A percentile compares a stretch with the other conserved stretches of the same genome.
These are phyloP conservation scores for Trichophyton rubrum DNA, from an alignment of 2,329 filamentous ascomycete species.

Conservation along the genomic window DNA sequence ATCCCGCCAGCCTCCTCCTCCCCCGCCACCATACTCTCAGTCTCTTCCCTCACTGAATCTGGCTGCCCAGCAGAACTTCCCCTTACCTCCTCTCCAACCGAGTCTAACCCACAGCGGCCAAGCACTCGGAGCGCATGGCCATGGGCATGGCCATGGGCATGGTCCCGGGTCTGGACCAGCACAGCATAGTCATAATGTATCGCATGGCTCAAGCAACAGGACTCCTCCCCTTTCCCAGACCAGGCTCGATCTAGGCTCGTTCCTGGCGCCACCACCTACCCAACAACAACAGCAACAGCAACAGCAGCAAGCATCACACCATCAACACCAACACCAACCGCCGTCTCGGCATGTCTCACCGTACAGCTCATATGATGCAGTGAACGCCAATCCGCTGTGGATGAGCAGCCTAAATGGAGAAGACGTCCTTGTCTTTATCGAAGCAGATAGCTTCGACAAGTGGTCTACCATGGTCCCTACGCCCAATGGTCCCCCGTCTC, in stretches of 20 bases:
- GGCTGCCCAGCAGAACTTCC: conserved; percentile 21
- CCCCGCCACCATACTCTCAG: conserved; percentile 25
- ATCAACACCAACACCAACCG: conserved; percentile 1
- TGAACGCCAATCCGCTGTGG: not conserved
- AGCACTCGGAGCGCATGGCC: not conserved
- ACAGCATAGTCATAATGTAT: not conserved
- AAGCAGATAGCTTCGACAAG: conserved; percentile 11
- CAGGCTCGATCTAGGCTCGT: conserved; percentile 1
- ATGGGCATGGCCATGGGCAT: not conserved
- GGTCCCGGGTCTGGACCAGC: not conserved
- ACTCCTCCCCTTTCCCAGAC: not conserved
- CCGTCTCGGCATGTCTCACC: conserved; percentile 1
- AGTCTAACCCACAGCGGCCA: conserved; percentile 1
- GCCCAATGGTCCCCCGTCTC: not conserved
- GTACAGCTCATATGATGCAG: not conserved
- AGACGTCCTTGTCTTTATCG: conserved; percentile 14
- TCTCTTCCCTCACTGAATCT: conserved; percentile 29
- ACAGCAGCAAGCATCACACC: conserved; percentile 4
- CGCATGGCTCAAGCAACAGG: not conserved
- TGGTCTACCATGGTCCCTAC: conserved; percentile 3
- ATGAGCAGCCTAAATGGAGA: conserved; percentile 12
- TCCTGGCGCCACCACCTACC: not conserved
- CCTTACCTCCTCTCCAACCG: conserved; percentile 27
- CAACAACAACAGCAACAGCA: conserved; percentile 5
- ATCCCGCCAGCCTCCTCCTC: conserved; percentile 16